Base-by-base conservation (phyloP, 805 yeast genomes). In the Nakazawaea molendinolei region DNA sequence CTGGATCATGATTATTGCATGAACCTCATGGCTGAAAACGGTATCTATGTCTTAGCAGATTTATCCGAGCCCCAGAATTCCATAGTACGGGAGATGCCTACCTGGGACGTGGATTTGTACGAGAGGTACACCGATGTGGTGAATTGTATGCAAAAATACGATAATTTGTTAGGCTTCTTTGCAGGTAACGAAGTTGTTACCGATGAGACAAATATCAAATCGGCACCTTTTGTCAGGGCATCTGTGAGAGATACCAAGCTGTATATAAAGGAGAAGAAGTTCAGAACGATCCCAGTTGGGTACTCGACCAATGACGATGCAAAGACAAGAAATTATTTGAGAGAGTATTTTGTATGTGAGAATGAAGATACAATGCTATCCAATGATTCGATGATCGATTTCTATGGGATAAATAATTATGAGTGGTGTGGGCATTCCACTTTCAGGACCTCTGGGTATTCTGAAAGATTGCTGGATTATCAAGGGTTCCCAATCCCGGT, bases 341-440 rank as follows among this genome's bases (percentile, higher is more conserved):
- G 69, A 28, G 66, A 63, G 46, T 67, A 67, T 53, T 63, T 67
- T 40, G 50, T 69, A 5, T 67, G 71, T 51, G 71, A 70, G 23
- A 51, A 49, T 19, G 34, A 45, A 9, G 67, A 62, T 12, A 67
- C 71, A 42, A 50, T 19, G 16, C n/a, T n/a, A n/a, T n/a, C n/a
- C n/a, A n/a, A n/a, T n/a, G n/a, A n/a, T n/a, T 19, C 77, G 1
- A 48, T 54, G 21, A 77, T 80, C 16, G 97, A 90, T 52, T 82
- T 82, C 47, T 81, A 81, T 53, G 92, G 90, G 3, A 84, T 82
- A 38, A 82, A 82, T 52, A 75, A 86, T 3, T 82, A 82, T 55
- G 87, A 82, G 52, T 82, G 90, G 79, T 82, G 92, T 57, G 97
- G 97, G 3, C 74, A 76, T 35, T 95, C 86, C 55, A 82, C 94